Conservation (phyloP, 1,284 basidiomycete genomes). For the Takashimella tepidaria region DNA sequence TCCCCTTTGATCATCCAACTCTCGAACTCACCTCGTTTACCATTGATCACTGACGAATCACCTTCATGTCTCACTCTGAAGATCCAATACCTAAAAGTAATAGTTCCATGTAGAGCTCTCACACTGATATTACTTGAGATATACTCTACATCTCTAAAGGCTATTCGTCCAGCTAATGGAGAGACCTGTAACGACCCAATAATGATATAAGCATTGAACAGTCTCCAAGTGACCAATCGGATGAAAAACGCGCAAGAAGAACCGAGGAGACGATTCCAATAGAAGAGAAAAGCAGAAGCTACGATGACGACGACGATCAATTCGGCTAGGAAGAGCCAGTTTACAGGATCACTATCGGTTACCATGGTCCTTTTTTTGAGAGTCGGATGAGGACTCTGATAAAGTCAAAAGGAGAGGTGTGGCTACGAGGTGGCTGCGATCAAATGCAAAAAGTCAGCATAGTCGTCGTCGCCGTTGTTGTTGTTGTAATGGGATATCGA, state of each 20-base stretch:
- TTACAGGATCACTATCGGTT: conserved; percentile 20
- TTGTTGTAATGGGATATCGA: no score
- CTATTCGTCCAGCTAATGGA: conserved; percentile 74
- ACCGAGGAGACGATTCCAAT: conserved; percentile 77
- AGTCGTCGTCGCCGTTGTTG: no score
- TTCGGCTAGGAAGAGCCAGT: conserved; percentile 60
- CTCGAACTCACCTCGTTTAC: conserved; percentile 32
- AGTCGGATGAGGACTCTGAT: no score
- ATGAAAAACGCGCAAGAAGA: conserved; percentile 53
- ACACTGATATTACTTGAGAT: conserved; percentile 85
- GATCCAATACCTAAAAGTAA: conserved; percentile 91
- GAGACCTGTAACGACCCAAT: conserved; percentile 79
- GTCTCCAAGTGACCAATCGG: conserved; percentile 43
- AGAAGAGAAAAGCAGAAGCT: conserved; percentile 71
- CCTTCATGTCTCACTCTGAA: conserved; percentile 59
- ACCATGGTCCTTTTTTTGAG: no score
- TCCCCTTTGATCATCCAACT: no score
- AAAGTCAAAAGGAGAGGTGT: no score
- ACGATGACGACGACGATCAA: conserved; percentile 66
- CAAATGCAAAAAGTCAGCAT: no score
- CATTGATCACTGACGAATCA: conserved; percentile 25
- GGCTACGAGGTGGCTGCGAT: no score
- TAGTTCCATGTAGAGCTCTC: conserved; percentile 69
- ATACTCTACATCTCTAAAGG: conserved; percentile 78
- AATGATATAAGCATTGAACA: conserved; percentile 39